Conservation (phyloP, 2,329 filamentous ascomycete species). For the Phoma sp. region DNA sequence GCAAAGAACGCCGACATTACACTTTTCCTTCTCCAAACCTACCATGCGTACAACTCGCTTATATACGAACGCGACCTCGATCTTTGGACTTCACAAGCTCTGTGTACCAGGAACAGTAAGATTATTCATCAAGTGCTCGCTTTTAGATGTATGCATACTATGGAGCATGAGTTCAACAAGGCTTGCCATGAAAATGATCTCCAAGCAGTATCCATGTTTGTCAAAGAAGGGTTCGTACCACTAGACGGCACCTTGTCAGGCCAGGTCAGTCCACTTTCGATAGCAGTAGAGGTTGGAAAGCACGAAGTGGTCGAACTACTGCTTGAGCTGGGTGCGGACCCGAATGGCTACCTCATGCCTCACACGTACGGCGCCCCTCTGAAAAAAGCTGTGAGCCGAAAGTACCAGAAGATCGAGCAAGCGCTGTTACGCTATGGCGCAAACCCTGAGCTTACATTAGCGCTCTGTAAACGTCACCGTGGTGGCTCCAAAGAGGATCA, state of each 20-base stretch:
- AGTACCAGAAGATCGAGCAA: too few species aligned
- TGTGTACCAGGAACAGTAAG: not conserved
- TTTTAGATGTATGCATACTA: not conserved
- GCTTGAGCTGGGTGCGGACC: not conserved
- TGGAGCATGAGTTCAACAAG: not conserved
- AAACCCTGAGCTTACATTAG: not conserved
- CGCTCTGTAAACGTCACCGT: not conserved
- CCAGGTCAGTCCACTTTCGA: not conserved
- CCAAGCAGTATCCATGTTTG: not conserved
- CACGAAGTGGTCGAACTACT: not conserved
- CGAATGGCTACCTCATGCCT: not conserved
- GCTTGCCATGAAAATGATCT: not conserved
- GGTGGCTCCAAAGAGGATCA: not conserved
- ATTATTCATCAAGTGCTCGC: not conserved
- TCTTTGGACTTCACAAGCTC: not conserved
- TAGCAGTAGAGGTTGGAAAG: not conserved
- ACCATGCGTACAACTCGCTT: not conserved
- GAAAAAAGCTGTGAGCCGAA: not conserved
- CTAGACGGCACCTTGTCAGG: not conserved
- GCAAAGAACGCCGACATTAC: not conserved
- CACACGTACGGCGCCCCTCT: not conserved
- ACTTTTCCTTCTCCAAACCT: not conserved
- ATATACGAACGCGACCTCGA: not conserved
- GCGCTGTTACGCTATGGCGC: not conserved
- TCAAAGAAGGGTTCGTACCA: not conserved